Conservation (phyloP, 2,329 filamentous ascomycete species). For the Bertia moriformis region DNA sequence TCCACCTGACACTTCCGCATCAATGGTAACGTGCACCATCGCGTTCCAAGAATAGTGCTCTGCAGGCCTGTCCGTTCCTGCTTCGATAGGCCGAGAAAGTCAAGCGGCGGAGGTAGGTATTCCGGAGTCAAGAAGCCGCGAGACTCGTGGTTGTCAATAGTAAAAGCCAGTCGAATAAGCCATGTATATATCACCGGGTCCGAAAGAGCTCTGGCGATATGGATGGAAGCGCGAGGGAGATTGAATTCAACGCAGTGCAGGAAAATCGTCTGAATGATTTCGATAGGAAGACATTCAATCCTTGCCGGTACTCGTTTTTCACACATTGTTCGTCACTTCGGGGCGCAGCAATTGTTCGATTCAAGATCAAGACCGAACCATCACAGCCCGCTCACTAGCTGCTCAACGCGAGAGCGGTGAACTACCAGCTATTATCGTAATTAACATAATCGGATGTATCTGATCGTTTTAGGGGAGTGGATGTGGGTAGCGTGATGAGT, state of each 20-base stretch:
- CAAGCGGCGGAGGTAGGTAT: neutral
- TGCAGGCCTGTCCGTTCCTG: neutral
- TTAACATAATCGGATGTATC: too few relatives aligned
- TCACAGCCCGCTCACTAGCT: too few relatives aligned
- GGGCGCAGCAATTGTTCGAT: too few relatives aligned
- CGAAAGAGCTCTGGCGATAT: neutral
- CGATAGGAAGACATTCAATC: neutral
- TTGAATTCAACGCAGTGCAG: neutral
- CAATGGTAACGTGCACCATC: neutral
- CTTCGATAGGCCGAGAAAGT: neutral
- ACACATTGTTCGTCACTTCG: too few relatives aligned
- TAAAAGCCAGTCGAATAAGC: slow-evolving; percentile 1
- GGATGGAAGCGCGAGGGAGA: neutral
- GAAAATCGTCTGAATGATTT: neutral
- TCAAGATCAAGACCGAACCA: too few relatives aligned
- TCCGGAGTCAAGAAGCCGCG: neutral
- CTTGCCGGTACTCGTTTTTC: too few relatives aligned
- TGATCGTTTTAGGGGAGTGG: too few relatives aligned
- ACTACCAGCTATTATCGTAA: too few relatives aligned
- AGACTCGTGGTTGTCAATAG: neutral
- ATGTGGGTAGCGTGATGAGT: too few relatives aligned
- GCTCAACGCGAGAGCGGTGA: too few relatives aligned
- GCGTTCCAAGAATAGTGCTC: neutral
- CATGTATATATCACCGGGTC: neutral
- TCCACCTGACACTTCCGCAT: neutral